These are phyloP conservation scores for Saxispiralis lemnorum DNA, from an alignment of 495 filamentous ascomycete species.

Conservation along the genomic window DNA sequence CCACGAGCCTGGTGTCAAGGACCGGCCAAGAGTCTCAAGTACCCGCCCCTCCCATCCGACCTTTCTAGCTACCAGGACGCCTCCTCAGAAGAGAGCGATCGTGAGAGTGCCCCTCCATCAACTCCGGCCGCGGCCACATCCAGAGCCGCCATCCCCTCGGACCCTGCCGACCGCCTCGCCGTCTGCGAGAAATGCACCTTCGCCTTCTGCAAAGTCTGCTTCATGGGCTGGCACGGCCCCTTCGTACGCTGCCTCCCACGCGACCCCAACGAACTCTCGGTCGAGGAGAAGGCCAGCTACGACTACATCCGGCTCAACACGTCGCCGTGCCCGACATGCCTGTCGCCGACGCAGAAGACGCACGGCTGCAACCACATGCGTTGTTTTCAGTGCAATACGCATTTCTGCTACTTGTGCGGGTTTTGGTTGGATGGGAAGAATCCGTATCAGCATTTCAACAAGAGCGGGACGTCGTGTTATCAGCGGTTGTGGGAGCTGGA, in stretches of 20 bases:
- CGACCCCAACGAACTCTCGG: constrained; percentile 46
- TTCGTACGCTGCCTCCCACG: constrained; percentile 43
- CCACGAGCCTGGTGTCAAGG: constrained; percentile 87
- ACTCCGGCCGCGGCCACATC: constrained; percentile 6
- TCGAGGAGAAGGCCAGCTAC: constrained; percentile 67
- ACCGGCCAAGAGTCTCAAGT: constrained; percentile 54
- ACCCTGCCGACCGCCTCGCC: constrained; percentile 44
- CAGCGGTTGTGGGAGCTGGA: constrained; percentile 82
- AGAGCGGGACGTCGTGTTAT: constrained; percentile 45
- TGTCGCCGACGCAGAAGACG: constrained; percentile 68
- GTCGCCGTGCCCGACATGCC: constrained; percentile 78
- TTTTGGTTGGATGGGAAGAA: constrained; percentile 65
- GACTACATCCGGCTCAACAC: constrained; percentile 68
- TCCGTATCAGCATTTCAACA: constrained; percentile 82
- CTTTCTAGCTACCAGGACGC: constrained; percentile 34
- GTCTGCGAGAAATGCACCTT: constrained; percentile 75
- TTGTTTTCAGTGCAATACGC: constrained; percentile 72
- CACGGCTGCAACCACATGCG: constrained; percentile 97
- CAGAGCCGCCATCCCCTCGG: constrained; percentile 26
- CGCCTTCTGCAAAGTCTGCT: constrained; percentile 68
- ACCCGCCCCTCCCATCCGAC: constrained; percentile 36
- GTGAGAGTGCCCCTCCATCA: constrained; percentile 22
- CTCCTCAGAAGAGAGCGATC: constrained; percentile 33
- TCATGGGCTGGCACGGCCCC: constrained; percentile 78
- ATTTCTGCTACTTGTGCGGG: constrained; percentile 93